A percentile compares a stretch with the other conserved stretches of the same genome.
phyloP scores from a whole-genome alignment of 306 rosid genomes.

The Castanospermum australe region DNA sequence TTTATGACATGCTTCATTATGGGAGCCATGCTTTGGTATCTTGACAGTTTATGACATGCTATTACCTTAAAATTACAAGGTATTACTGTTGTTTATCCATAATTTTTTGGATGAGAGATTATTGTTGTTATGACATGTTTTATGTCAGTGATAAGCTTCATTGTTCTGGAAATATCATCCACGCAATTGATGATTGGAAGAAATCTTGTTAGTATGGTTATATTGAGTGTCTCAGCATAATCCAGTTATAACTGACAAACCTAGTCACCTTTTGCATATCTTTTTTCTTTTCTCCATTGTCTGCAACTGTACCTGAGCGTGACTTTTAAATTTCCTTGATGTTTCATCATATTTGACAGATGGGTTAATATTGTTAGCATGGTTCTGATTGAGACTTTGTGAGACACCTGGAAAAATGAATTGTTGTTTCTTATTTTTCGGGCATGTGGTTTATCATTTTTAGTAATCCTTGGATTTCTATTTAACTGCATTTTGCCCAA shows the following conservation, averaged over 20 bases:
- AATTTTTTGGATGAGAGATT: not conserved
- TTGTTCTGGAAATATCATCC: not conserved
- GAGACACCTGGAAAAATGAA: constrained; percentile 4
- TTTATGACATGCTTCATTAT: not conserved
- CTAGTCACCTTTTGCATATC: not conserved
- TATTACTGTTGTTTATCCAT: not conserved
- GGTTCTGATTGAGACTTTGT: constrained; percentile 17
- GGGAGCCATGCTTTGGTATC: not conserved
- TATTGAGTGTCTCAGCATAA: not conserved
- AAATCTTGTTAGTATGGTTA: not conserved
- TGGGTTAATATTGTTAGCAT: not conserved
- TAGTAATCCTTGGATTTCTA: not conserved
- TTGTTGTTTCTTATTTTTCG: not conserved
- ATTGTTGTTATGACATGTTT: not conserved
- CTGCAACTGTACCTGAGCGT: not conserved
- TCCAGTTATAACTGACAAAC: constrained; percentile 1
- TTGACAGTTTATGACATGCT: not conserved
- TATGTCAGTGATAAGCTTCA: not conserved
- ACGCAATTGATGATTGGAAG: constrained; percentile 11
- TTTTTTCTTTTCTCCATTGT: not conserved
- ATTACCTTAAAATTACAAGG: not conserved
- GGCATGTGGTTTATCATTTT: not conserved
- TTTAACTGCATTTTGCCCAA: not conserved
- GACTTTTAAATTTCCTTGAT: not conserved
- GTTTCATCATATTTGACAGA: not conserved